Percentiles rank a stretch among this genome's conserved stretches.
Conservation (phyloP, 2,329 filamentous ascomycete species). For the Penicillium verrucosum region DNA sequence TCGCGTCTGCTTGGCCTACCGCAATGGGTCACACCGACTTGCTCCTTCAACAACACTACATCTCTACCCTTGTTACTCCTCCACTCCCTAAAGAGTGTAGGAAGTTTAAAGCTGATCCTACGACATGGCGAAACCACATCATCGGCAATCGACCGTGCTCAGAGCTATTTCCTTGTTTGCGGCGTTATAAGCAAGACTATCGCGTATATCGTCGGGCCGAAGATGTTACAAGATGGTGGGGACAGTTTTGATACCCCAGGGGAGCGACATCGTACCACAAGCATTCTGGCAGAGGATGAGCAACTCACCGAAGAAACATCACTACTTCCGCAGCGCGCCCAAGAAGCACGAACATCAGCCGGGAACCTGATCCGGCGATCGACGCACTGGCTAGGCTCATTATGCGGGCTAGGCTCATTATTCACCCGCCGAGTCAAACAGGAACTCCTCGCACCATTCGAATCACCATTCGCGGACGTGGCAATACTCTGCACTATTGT, state of each 20-base stretch:
- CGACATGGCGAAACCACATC: background rate
- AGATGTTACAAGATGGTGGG: background rate
- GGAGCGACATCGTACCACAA: background rate
- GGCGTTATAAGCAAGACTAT: background rate
- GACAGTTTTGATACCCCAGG: background rate
- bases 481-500: conserved; percentile 59
- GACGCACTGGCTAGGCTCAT: conserved; percentile 28
- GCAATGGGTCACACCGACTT: background rate
- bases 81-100: background rate
- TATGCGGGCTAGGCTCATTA: conserved; percentile 27
- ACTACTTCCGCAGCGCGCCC: conserved; percentile 46
- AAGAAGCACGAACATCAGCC: conserved; percentile 14
- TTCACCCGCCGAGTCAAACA: conserved; percentile 35
- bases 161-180: background rate
- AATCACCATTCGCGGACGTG: conserved; percentile 57
- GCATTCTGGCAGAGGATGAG: background rate
- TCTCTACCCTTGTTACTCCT: background rate
- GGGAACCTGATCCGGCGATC: conserved; percentile 23
- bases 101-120: background rate
- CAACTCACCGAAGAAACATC: conserved; percentile 49
- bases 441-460: conserved; percentile 37
- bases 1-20: background rate
- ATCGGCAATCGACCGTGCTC: background rate
- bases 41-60: background rate
- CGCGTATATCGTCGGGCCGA: background rate